Conservation (phyloP, 768 basidiomycete genomes). For the Trametes gibbosa region DNA sequence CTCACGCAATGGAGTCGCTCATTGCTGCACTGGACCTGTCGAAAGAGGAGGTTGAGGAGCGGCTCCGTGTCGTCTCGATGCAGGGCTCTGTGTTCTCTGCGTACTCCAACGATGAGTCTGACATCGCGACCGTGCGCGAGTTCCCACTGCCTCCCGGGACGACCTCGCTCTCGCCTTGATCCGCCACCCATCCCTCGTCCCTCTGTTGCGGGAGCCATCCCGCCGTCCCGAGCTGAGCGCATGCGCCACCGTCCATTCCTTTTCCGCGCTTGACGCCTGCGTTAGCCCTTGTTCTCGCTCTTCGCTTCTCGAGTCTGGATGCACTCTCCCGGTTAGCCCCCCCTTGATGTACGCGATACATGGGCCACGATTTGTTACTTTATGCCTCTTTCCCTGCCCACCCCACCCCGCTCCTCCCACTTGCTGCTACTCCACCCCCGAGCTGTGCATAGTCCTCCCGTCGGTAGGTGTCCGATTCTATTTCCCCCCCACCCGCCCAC, state of each 20-base stretch:
- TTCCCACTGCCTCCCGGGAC: slow-evolving; percentile 22
- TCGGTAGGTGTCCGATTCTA: neutral
- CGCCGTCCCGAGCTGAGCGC: slow-evolving; percentile 14
- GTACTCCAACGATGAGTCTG: slow-evolving; percentile 23
- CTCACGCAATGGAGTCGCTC: slow-evolving; percentile 60
- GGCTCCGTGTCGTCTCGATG: slow-evolving; percentile 57
- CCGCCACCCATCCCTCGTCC: neutral
- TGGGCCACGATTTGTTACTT: slow-evolving; percentile 12
- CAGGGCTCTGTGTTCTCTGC: slow-evolving; percentile 41
- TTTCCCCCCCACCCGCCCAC: neutral
- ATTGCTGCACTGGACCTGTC: slow-evolving; percentile 62
- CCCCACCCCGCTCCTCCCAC: neutral
- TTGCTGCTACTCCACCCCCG: neutral
- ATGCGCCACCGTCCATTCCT: slow-evolving; percentile 20
- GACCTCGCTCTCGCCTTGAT: slow-evolving; percentile 6
- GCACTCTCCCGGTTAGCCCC: slow-evolving; percentile 11
- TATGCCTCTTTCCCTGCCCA: neutral
- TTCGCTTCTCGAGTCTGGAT: slow-evolving; percentile 17
- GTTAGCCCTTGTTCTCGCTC: slow-evolving; percentile 1
- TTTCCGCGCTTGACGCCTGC: slow-evolving; percentile 16
- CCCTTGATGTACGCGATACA: slow-evolving; percentile 13
- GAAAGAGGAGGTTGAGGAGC: slow-evolving; percentile 44
- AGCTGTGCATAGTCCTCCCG: neutral
- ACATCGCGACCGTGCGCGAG: slow-evolving; percentile 21
- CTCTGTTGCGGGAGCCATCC: neutral